Evolutionary conservation across 116 monocot genomes (phyloP), one percentile per base, ranked within the genome.

Genomic region (Dioscorea cayenensis): DNA sequence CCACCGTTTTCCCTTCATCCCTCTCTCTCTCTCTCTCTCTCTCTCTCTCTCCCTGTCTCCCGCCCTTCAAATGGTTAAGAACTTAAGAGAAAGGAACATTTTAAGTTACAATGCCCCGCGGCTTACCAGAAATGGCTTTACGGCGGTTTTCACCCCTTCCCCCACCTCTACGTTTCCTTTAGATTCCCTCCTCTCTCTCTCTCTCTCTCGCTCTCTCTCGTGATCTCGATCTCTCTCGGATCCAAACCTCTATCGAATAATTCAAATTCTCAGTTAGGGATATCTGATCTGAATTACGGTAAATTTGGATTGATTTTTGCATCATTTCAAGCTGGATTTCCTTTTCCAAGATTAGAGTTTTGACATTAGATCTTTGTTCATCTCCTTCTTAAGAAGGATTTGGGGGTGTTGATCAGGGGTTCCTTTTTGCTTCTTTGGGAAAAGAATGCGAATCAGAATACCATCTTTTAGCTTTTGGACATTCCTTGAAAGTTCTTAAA

Each of bases 161-260:
- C 36, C 16, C 22, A 29, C 28, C 22, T 4, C 51, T 70, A 14
- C 51, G 55, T 70, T 27, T 27, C 28, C 17, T 12, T 55, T 25
- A 5, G 14, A 28, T 28, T 16, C 10, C 17, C 10, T 25, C 17
- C 8, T 35, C 22, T 70, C 12, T 0, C 28, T 55, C 52, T 28
- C 27, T 70, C 58, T 66, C 77, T 22, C 52, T 51, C 11, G 71
- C 71, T 16, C 19, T 51, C 36, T 66, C 77, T 20, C 43, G 32
- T 32, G 32, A 32, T 43, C 43, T 43, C 43, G 0, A 7, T 10
- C 43, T 43, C 43, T 43, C 43, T 43, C 43, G 5, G 43, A 43
- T 43, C 43, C 12, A 43, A 43, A 43, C 43, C 11, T 43, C 32
- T 43, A 43, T 43, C 43, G 43, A 43, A 43, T 43, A 43, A 7